Conservation (phyloP, 768 basidiomycete species). For the Peribolospora baueri region DNA sequence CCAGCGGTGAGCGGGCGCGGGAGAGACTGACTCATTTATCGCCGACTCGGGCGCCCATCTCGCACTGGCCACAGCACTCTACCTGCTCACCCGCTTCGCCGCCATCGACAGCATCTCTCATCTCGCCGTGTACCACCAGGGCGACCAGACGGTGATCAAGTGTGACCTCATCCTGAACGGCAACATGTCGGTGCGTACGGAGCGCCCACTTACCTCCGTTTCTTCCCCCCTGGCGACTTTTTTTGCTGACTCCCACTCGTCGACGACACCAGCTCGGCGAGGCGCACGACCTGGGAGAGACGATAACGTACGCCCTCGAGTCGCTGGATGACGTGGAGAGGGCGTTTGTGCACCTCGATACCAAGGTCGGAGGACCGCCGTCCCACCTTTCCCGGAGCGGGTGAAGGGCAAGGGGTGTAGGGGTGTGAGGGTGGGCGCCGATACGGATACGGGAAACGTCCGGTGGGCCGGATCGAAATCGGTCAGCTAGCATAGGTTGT, state of each 20-base stretch:
- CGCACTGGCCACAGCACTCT: slow-evolving; percentile 15
- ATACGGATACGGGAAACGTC: too few species aligned
- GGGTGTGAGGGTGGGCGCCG: too few species aligned
- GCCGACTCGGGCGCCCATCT: slow-evolving; percentile 14
- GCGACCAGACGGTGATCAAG: slow-evolving; percentile 16
- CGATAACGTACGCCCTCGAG: slow-evolving; percentile 16
- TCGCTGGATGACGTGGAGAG: slow-evolving; percentile 18
- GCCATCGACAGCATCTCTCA: slow-evolving; percentile 18
- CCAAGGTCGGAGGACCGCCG: too few species aligned
- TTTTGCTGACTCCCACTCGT: neutral
- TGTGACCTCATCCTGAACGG: slow-evolving; percentile 9
- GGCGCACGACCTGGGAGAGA: slow-evolving; percentile 21
- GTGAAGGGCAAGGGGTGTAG: too few species aligned
- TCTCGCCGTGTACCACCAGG: slow-evolving; percentile 21
- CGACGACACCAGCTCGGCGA: slow-evolving; percentile 16
- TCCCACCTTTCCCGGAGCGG: too few species aligned
- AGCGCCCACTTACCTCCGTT: slow-evolving; percentile 13
- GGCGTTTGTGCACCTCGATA: slow-evolving; percentile 19
- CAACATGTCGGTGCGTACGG: slow-evolving; percentile 4
- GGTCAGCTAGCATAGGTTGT: too few species aligned
- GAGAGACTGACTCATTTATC: neutral
- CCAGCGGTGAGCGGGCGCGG: slow-evolving; percentile 3
- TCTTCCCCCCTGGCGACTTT: neutral
- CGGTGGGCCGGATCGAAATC: too few species aligned
- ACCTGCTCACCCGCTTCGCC: slow-evolving; percentile 22